These are phyloP conservation scores for Fraxinus nigra DNA, from an alignment of 305 asterid genomes.

Conservation along the genomic window DNA sequence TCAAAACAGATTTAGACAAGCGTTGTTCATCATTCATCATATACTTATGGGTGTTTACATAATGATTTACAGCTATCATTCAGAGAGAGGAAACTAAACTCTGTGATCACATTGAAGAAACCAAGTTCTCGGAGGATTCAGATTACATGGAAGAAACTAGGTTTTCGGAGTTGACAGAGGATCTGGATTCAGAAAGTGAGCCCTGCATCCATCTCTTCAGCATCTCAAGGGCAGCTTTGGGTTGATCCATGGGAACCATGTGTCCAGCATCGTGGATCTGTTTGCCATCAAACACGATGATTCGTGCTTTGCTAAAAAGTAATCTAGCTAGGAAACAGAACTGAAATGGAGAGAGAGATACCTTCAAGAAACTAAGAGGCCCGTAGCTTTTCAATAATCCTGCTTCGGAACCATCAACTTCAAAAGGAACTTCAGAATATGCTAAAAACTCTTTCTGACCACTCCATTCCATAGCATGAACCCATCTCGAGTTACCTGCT, in stretches of 20 bases:
- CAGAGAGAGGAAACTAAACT: constrained; percentile 13
- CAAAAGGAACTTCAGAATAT: constrained; percentile 64
- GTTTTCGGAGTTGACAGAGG: constrained; percentile 27
- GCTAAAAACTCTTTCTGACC: constrained; percentile 68
- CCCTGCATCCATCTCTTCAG: constrained; percentile 76
- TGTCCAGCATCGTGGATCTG: constrained; percentile 92
- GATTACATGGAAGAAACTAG: constrained; percentile 60
- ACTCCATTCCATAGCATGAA: constrained; percentile 94
- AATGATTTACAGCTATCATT: constrained; percentile 20
- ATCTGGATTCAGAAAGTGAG: constrained; percentile 41
- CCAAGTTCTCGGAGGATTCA: constrained; percentile 33
- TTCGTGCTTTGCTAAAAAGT: not conserved
- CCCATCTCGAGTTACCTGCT: constrained; percentile 97
- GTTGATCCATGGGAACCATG: constrained; percentile 99
- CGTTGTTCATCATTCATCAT: not conserved
- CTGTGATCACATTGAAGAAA: constrained; percentile 56
- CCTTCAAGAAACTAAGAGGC: constrained; percentile 92
- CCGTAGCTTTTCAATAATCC: constrained; percentile 78
- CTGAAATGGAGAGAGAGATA: constrained; percentile 14
- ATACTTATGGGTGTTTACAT: not conserved
- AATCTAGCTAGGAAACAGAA: constrained; percentile 8
- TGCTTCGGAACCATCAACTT: constrained; percentile 73
- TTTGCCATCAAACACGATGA: not conserved
- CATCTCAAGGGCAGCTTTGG: constrained; percentile 81
- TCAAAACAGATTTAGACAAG: not conserved